Base-by-base conservation (phyloP, 2,329 filamentous ascomycete genomes). In the Diplodia corticola region DNA sequence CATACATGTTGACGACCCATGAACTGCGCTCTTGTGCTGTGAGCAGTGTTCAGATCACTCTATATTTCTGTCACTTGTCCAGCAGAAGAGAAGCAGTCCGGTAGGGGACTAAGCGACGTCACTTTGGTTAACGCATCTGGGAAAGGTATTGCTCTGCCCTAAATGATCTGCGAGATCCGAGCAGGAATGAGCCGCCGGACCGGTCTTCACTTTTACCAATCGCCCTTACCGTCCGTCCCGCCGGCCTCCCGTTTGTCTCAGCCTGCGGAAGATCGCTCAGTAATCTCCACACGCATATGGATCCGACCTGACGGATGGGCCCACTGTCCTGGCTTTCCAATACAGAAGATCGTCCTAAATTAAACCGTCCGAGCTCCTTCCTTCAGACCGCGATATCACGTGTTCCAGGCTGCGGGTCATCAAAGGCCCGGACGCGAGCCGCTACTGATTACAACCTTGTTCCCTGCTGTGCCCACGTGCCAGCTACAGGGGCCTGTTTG, bases 301-400 rank as follows among this genome's bases (percentile, higher is more conserved):
- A 46, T 60, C 54, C 55, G 55, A 13, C 20, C 6, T 28, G 28
- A 37, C n/a, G 57, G 57, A 61, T 49, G 40, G 55, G n/a, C 48
- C 57, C 57, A 49, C 57, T 24, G 57, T 13, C 22, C 57, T 49
- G 24, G 9, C 28, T 49, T 61, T 49, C n/a, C 26, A 40, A 28
- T 15, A 24, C 33, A 30, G 57, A 15, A 49, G 57, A 61, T 61
- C 57, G 26, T 49, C 57, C 5, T 35, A 49, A 49, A 61, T 61
- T 61, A 49, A 35, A 22, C 57, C 20, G 57, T 61, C 57, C 57
- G 44, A 61, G 57, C 57, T 61, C 57, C 26, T 24, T 61, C 26
- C 30, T 30, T 35, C 40, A 61, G n/a, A 35, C 33, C 57, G 44
- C 54, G 20, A 61, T 61, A 61, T 61, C 57, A 61, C 57, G 57